Evolutionary conservation across 176 grass and related monocot genomes (phyloP).

Genomic region (Chrysopogon serrulatus): DNA sequence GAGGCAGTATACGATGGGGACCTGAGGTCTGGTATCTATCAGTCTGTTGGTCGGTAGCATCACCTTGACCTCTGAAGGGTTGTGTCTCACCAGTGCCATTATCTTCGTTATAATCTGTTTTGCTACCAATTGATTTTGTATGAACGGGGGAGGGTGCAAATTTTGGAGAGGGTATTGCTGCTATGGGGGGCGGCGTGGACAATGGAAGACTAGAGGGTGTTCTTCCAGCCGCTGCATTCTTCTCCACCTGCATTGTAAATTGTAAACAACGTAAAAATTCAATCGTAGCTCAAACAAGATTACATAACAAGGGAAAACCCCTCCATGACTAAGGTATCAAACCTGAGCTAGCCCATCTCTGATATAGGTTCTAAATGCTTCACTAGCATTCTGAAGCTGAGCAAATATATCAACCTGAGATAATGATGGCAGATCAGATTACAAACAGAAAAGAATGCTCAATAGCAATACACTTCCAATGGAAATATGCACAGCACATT

Average conservation of each 20-base stretch:
- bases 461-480: neutral
- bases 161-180: slow-evolving; percentile 80
- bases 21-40: slow-evolving; percentile 72
- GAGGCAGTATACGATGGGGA: slow-evolving; percentile 12
- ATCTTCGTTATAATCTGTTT: slow-evolving; percentile 49
- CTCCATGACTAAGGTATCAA: neutral
- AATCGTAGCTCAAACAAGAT: neutral
- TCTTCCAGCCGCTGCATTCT: slow-evolving; percentile 82
- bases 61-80: slow-evolving; percentile 46
- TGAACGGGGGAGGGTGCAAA: slow-evolving; percentile 92
- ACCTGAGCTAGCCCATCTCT: slow-evolving; percentile 96
- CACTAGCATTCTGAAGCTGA: slow-evolving; percentile 99
- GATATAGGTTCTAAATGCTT: slow-evolving; percentile 99
- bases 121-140: slow-evolving; percentile 61
- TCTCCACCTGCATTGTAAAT: slow-evolving; percentile 81
- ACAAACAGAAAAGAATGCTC: neutral
- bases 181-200: slow-evolving; percentile 88
- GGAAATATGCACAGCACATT: neutral
- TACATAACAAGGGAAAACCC: neutral
- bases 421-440: slow-evolving; percentile 6
- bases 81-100: slow-evolving; percentile 29
- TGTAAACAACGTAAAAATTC: slow-evolving; percentile 1
- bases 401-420: slow-evolving; percentile 95
- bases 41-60: slow-evolving; percentile 30
- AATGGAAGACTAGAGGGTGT: slow-evolving; percentile 87